Evolutionary conservation across 148 eudicot genomes (phyloP).

Genomic region (Vaccinium darrowii): DNA sequence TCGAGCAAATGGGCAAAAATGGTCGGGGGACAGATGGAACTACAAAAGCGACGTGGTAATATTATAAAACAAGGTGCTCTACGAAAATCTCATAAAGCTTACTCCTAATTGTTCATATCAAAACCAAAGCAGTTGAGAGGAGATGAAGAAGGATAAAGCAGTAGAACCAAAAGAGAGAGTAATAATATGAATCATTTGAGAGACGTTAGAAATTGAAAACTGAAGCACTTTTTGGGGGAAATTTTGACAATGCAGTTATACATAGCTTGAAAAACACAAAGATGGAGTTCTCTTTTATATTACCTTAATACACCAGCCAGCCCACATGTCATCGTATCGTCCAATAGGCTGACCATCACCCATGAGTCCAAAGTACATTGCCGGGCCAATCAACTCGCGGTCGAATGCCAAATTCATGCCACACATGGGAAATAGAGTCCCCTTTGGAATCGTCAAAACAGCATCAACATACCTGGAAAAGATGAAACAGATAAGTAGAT

Average conservation of each 20-base stretch:
- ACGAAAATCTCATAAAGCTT: neutral
- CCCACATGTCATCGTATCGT: constrained; percentile 94
- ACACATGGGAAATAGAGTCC: constrained; percentile 84
- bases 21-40: neutral
- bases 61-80: neutral
- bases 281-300: no score
- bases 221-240: neutral
- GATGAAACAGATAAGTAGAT: neutral
- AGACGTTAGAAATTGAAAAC: neutral
- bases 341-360: constrained; percentile 94
- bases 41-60: neutral
- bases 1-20: neutral
- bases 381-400: constrained; percentile 87
- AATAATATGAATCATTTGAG: neutral
- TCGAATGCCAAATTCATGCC: constrained; percentile 81
- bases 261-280: no score
- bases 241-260: no score
- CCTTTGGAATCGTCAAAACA: constrained; percentile 80
- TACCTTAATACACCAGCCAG: constrained; percentile 91
- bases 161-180: neutral
- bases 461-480: constrained; percentile 69
- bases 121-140: neutral
- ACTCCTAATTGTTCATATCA: neutral
- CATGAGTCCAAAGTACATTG: constrained; percentile 93
- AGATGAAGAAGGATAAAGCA: neutral